phyloP scores from a whole-genome alignment of 139 green algal species.

The Chlorella sp. region DNA sequence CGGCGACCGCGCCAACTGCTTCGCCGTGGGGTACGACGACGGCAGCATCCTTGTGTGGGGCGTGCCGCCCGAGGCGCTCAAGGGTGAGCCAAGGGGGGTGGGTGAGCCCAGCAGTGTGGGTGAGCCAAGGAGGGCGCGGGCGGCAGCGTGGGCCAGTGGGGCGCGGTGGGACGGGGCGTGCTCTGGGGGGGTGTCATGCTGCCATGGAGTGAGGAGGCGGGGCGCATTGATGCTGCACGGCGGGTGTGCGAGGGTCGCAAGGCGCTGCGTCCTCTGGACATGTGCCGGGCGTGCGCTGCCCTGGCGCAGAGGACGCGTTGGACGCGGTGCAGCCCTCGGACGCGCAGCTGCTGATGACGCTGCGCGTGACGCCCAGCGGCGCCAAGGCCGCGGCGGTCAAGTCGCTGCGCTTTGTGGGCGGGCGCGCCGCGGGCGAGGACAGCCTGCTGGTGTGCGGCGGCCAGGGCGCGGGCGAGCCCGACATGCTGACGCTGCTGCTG shows the following conservation, averaged over 20 bases:
- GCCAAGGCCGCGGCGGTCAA: constrained; percentile 26
- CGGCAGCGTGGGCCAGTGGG: too few relatives aligned
- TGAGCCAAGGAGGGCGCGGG: too few relatives aligned
- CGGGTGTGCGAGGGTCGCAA: too few relatives aligned
- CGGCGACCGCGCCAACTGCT: constrained; percentile 47
- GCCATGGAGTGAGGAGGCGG: too few relatives aligned
- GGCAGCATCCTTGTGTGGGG: constrained; percentile 63
- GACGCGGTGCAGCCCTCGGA: constrained; percentile 8
- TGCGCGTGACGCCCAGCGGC: constrained; percentile 32
- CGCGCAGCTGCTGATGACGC: constrained; percentile 25
- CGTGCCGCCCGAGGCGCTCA: constrained; percentile 30
- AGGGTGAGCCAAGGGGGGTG: too few relatives aligned
- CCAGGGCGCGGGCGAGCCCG: constrained; percentile 56
- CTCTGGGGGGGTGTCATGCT: too few relatives aligned
- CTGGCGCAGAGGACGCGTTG: constrained; percentile 3
- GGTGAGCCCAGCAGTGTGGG: too few relatives aligned
- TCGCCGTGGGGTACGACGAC: constrained; percentile 68
- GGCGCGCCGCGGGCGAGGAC: constrained; percentile 16
- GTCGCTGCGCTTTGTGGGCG: constrained; percentile 42
- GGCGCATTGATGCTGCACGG: too few relatives aligned
- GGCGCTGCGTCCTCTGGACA: too few relatives aligned
- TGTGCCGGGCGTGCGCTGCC: too few relatives aligned
- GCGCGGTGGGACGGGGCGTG: too few relatives aligned
- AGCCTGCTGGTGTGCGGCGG: constrained; percentile 73
- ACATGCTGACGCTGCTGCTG: constrained; percentile 65